These are phyloP conservation scores for Stellera chamaejasme DNA, from an alignment of 345 rosid species.

Conservation along the genomic window DNA sequence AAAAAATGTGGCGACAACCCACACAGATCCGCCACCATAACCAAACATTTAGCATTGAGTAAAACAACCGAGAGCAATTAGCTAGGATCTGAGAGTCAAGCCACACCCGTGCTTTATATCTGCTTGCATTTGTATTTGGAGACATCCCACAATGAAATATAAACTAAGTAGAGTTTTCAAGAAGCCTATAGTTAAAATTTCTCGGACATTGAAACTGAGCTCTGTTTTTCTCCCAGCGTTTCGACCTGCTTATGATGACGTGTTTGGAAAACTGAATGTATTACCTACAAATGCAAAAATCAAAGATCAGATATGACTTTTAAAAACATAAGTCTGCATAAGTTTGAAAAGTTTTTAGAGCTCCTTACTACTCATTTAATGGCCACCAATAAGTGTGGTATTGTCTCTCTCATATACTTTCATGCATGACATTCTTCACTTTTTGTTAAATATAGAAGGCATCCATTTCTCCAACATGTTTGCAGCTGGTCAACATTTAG, in stretches of 20 bases:
- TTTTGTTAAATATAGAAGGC: no score
- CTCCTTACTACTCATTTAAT: conserved; percentile 10
- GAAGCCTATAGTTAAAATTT: conserved; percentile 2
- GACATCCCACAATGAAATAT: no score
- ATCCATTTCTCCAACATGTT: no score
- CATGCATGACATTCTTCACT: conserved; percentile 8
- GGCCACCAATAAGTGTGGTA: conserved; percentile 8
- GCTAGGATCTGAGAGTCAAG: not conserved
- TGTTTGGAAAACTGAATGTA: conserved; percentile 10
- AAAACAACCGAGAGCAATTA: not conserved
- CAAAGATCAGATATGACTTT: not conserved
- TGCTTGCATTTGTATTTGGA: no score
- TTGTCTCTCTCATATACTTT: conserved; percentile 7
- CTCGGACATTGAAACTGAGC: conserved; percentile 5
- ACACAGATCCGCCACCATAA: no score
- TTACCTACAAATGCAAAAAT: not conserved
- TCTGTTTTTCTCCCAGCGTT: conserved; percentile 9
- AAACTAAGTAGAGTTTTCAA: conserved; percentile 12
- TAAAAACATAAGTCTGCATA: not conserved
- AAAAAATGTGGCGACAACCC: no score
- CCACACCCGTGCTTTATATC: no score
- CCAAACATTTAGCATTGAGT: not conserved
- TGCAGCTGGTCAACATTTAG: no score
- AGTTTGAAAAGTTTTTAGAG: not conserved
- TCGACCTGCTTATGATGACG: conserved; percentile 10